phyloP scores from a whole-genome alignment of 345 rosid genomes.

The Schrenkiella parvula region DNA sequence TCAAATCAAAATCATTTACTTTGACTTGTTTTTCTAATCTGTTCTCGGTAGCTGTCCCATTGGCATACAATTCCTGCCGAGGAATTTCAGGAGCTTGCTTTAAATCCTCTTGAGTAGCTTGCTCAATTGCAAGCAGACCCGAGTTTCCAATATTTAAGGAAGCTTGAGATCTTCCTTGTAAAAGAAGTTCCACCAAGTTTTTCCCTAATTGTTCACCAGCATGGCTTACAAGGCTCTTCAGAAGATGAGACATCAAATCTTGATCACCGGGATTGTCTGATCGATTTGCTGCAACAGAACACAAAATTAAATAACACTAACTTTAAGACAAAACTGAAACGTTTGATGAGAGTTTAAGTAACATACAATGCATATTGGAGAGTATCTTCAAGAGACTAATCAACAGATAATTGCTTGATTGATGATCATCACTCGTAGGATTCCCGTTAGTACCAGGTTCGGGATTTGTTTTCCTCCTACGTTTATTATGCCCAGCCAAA shows the following conservation, averaged over 20 bases:
- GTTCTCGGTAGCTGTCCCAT: constrained; percentile 43
- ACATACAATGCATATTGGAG: constrained; percentile 86
- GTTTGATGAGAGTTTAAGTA: constrained; percentile 26
- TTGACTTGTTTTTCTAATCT: constrained; percentile 45
- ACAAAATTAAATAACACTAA: neutral
- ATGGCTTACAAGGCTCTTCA: constrained; percentile 69
- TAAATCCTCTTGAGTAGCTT: constrained; percentile 39
- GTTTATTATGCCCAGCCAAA: constrained; percentile 95
- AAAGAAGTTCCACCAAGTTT: constrained; percentile 54
- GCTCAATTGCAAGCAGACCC: constrained; percentile 49
- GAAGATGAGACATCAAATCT: constrained; percentile 74
- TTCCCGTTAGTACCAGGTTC: constrained; percentile 53
- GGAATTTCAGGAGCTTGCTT: constrained; percentile 44
- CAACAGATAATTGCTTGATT: constrained; percentile 70
- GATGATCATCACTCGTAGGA: constrained; percentile 71
- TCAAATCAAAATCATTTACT: constrained; percentile 88
- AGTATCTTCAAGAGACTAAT: constrained; percentile 85
- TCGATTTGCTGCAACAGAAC: constrained; percentile 59
- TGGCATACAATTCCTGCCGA: constrained; percentile 38
- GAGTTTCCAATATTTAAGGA: constrained; percentile 46
- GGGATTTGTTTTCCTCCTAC: constrained; percentile 94
- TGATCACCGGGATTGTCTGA: constrained; percentile 65
- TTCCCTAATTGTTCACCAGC: constrained; percentile 55
- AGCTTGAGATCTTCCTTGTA: constrained; percentile 58
- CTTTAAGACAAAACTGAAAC: neutral